Conservation (phyloP, 2,329 filamentous ascomycete species). For the Penicillium palitans region DNA sequence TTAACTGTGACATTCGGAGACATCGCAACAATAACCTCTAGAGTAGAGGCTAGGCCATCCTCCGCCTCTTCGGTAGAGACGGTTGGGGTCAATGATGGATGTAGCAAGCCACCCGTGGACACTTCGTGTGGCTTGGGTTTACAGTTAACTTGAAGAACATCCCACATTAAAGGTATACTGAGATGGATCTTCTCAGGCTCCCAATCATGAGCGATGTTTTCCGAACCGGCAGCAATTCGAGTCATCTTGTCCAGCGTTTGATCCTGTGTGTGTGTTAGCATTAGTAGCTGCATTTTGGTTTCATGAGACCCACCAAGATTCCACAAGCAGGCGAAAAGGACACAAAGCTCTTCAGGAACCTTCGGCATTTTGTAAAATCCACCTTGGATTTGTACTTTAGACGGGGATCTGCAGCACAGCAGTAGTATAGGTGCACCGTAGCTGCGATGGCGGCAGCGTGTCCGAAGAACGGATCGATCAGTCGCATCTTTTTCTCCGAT, state of each 20-base stretch:
- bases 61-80: slow-evolving; percentile 34
- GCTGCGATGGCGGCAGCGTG: slow-evolving; percentile 55
- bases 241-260: slow-evolving; percentile 52
- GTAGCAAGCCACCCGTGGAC: slow-evolving; percentile 44
- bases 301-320: slow-evolving; percentile 42
- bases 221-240: slow-evolving; percentile 51
- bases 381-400: slow-evolving; percentile 55
- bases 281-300: background rate
- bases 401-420: slow-evolving; percentile 51
- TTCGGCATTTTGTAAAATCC: slow-evolving; percentile 54
- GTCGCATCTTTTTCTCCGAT: slow-evolving; percentile 50
- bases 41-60: slow-evolving; percentile 38
- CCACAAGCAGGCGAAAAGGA: slow-evolving; percentile 51
- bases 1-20: slow-evolving; percentile 55
- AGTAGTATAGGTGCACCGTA: slow-evolving; percentile 57
- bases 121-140: slow-evolving; percentile 40
- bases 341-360: slow-evolving; percentile 52
- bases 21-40: slow-evolving; percentile 55
- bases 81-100: slow-evolving; percentile 43
- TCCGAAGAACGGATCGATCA: slow-evolving; percentile 55
- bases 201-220: slow-evolving; percentile 54
- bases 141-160: slow-evolving; percentile 53
- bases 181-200: slow-evolving; percentile 56
- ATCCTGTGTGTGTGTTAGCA: slow-evolving; percentile 39
- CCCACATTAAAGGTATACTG: slow-evolving; percentile 56